A percentile compares a stretch with the other conserved stretches of the same genome.
Evolutionary conservation across 2,329 filamentous ascomycete species (phyloP).

Genomic region (Paecilomyces formosus): DNA sequence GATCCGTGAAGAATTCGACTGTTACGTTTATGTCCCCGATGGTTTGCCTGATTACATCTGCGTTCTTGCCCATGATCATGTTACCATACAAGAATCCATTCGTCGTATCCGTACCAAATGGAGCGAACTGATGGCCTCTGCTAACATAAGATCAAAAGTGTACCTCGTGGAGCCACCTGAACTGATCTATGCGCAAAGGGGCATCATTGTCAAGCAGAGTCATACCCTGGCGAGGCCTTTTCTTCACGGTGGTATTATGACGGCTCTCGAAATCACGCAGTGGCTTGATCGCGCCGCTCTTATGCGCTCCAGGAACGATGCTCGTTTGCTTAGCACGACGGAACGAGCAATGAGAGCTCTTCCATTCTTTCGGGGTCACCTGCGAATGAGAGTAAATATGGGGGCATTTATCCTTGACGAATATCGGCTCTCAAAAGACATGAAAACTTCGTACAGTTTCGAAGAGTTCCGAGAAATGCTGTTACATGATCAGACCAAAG

Average conservation of each 20-base stretch:
- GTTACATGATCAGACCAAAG: constrained; percentile 25
- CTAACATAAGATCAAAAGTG: constrained; percentile 21
- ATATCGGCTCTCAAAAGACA: constrained; percentile 22
- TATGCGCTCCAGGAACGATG: constrained; percentile 22
- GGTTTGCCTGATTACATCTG: constrained; percentile 21
- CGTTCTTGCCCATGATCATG: constrained; percentile 22
- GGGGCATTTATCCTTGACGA: constrained; percentile 33
- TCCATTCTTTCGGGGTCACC: constrained; percentile 23
- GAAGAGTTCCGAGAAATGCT: constrained; percentile 37
- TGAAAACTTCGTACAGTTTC: constrained; percentile 20
- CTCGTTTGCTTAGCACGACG: constrained; percentile 20
- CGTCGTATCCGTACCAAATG: constrained; percentile 18
- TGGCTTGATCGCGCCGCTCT: constrained; percentile 14
- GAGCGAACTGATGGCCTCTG: constrained; percentile 19
- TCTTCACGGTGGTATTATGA: constrained; percentile 13
- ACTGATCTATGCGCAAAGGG: constrained; percentile 10
- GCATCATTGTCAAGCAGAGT: constrained; percentile 18
- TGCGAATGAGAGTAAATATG: constrained; percentile 37
- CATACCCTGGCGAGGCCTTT: constrained; percentile 11
- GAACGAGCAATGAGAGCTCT: constrained; percentile 23
- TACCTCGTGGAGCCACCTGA: constrained; percentile 25
- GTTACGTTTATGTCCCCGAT: constrained; percentile 32
- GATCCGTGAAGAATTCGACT: constrained; percentile 33
- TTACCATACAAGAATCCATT: constrained; percentile 30
- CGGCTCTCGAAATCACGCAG: constrained; percentile 10